These are phyloP conservation scores for Nyctanthes arbortristis DNA, from an alignment of 257 asterid genomes.

Conservation along the genomic window DNA sequence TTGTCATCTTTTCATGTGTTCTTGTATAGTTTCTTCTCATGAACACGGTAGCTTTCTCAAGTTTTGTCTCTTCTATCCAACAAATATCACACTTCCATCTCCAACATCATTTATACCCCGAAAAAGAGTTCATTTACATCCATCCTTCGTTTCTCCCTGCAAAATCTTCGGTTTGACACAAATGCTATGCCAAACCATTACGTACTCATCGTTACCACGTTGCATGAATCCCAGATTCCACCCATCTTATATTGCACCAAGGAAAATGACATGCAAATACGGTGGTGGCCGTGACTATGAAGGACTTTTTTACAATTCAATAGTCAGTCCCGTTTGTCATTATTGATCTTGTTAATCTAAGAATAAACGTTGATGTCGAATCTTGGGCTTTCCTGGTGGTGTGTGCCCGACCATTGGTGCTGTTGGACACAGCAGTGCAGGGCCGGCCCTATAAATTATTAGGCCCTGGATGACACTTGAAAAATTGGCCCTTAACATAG, in stretches of 20 bases:
- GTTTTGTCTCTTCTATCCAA: not conserved
- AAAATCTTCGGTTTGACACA: slow-evolving; percentile 26
- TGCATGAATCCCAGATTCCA: not conserved
- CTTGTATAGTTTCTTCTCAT: not conserved
- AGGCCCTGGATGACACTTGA: no score
- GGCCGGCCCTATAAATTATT: no score
- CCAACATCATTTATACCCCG: slow-evolving; percentile 19
- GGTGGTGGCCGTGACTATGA: not conserved
- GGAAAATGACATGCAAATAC: not conserved
- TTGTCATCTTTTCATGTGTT: not conserved
- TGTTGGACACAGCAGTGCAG: not conserved
- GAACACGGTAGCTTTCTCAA: not conserved
- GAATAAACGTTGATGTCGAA: not conserved
- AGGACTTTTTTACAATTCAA: not conserved
- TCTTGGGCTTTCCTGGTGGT: not conserved
- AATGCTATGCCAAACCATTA: not conserved
- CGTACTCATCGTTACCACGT: no score
- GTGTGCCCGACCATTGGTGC: not conserved
- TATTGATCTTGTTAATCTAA: not conserved
- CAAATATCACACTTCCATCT: slow-evolving; percentile 4
- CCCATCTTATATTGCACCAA: not conserved
- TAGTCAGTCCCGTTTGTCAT: not conserved
- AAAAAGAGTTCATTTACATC: slow-evolving; percentile 23
- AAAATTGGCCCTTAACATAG: no score
- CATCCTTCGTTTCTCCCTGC: slow-evolving; percentile 25